Conservation (phyloP, 768 basidiomycete genomes). For the Lentinula raphanica region DNA sequence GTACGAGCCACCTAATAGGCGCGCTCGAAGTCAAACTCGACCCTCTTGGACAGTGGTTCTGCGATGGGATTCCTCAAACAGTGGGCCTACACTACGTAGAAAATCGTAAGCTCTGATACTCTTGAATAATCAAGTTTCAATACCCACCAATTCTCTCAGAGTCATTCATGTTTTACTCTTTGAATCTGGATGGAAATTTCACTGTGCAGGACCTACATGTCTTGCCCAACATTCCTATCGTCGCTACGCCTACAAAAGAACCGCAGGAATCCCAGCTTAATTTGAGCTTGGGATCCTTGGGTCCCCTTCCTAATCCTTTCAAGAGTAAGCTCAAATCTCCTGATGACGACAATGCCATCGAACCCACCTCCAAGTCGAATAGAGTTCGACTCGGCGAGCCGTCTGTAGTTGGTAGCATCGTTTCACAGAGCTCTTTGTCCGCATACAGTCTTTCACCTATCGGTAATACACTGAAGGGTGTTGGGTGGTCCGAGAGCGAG, state of each 20-base stretch:
- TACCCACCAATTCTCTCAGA: constrained; percentile 19
- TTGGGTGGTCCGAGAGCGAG: constrained; percentile 44
- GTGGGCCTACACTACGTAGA: neutral
- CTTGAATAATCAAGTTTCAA: neutral
- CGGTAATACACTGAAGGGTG: constrained; percentile 28
- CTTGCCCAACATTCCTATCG: constrained; percentile 15
- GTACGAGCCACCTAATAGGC: neutral
- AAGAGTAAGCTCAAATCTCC: constrained; percentile 49
- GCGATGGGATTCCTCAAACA: neutral
- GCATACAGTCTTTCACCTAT: constrained; percentile 22
- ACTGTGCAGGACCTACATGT: constrained; percentile 36
- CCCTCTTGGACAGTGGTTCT: constrained; percentile 8
- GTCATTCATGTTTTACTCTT: constrained; percentile 33
- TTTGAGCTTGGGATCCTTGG: constrained; percentile 16
- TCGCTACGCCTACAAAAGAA: constrained; percentile 15
- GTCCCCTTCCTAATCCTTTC: constrained; percentile 62
- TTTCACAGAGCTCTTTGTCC: constrained; percentile 19
- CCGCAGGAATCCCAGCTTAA: constrained; percentile 22
- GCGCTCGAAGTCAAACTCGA: neutral
- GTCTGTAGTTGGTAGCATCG: constrained; percentile 27
- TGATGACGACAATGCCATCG: constrained; percentile 28
- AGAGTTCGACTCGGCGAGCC: constrained; percentile 29
- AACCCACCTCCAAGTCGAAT: constrained; percentile 9
- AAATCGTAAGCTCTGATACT: neutral
- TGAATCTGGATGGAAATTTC: constrained; percentile 41